These are phyloP conservation scores for Patellifolia procumbens DNA, from an alignment of 179 eudicot genomes.

Conservation along the genomic window DNA sequence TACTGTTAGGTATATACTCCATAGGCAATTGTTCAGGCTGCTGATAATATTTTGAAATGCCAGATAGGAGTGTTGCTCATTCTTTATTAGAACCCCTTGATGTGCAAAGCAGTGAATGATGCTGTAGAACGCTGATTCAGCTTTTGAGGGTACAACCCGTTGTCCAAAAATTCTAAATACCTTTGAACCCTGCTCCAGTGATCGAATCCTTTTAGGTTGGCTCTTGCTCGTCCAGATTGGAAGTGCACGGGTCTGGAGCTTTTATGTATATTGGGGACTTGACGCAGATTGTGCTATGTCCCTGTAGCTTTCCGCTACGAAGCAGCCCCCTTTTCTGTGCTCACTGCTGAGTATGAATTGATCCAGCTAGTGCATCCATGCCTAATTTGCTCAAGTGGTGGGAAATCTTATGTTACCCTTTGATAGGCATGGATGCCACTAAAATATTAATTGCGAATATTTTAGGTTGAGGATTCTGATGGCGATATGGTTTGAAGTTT, in stretches of 20 bases:
- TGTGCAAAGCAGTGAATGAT: not conserved
- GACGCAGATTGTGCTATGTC: too few species aligned
- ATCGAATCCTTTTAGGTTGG: not conserved
- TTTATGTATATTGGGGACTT: not conserved
- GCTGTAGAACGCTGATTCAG: not conserved
- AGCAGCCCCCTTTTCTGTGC: not conserved
- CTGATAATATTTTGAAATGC: slow-evolving; percentile 3
- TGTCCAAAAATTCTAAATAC: not conserved
- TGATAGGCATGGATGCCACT: too few species aligned
- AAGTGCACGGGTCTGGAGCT: not conserved
- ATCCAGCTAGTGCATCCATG: too few species aligned
- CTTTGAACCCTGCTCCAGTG: not conserved
- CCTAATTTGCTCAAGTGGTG: too few species aligned
- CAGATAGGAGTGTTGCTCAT: slow-evolving; percentile 10
- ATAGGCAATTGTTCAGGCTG: slow-evolving; percentile 7
- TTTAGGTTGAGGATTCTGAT: too few species aligned
- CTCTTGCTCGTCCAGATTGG: not conserved
- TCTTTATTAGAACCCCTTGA: not conserved
- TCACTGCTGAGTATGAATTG: not conserved
- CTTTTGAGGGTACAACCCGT: not conserved
- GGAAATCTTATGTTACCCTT: too few species aligned
- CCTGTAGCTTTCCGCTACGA: not conserved
- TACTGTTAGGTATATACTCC: not conserved
- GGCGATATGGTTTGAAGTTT: too few species aligned
- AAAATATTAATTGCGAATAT: too few species aligned